Evolutionary conservation across 2,329 filamentous ascomycete genomes (phyloP), one percentile per base, ranked within the genome.

Genomic region (Leptographium lundbergii): DNA sequence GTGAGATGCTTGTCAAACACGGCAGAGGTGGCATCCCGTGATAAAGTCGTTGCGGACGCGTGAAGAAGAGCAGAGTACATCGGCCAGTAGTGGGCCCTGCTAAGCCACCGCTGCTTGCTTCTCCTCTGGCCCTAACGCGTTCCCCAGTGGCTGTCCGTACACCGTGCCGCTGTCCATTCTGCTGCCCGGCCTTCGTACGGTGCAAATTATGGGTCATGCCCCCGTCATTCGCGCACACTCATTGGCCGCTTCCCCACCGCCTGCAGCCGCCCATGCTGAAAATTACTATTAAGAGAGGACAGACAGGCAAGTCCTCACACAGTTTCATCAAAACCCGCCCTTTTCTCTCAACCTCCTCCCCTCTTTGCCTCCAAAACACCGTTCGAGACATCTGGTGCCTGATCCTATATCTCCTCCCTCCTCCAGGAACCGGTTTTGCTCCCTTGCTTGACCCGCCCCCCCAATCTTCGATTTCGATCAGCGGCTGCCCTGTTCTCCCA

Each of bases 331-430:
- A 56, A 51, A 48, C 54, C 54, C 25, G 32, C 45, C 58, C 22
- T 56, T 25, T 57, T 42, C 54, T 36, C 39, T 27, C 22, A 48
- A 25, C 22, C 36, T 45, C 24, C 36, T 53, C 50, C 27, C 51
- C 24, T n/a, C 47, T 36, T 45, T 11, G 47, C 25, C 54, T 25
- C 27, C 36, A 54, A 39, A 25, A 25, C 54, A 24, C 25, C 19
- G 22, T n/a, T 56, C 39, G 54, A 56, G 54, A 45, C 54, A 45
- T 45, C 24, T 45, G 24, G 22, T 55, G 36, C 36, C 59, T 25
- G n/a, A 56, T 64, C 62, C 66, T 66, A 67, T 62, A 64, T 27
- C 59, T 59, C 51, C 34, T 25, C 57, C 32, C 60, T 27, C 54
- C 19, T 57, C 34, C 51, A 53, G 24, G 32, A 57, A n/a, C 48